Conservation (phyloP, 2,329 filamentous ascomycete species). For the Mycosphaerella arachidis region DNA sequence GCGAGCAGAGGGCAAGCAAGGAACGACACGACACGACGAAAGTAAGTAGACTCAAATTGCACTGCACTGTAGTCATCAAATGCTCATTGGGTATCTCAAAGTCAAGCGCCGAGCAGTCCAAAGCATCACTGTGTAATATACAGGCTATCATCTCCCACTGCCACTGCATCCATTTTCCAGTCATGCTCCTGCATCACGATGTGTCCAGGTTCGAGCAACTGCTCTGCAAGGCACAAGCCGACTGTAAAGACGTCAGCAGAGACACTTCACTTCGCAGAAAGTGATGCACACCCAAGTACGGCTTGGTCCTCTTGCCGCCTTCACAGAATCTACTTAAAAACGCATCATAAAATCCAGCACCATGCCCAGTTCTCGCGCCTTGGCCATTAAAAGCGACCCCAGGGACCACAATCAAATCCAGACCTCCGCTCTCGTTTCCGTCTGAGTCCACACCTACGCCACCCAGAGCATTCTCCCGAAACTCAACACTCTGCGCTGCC, state of each 20-base stretch:
- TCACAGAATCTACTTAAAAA: conserved; percentile 71
- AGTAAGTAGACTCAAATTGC: conserved; percentile 17
- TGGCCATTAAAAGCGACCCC: conserved; percentile 83
- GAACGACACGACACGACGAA: neutral
- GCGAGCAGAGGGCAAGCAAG: neutral
- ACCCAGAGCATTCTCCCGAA: conserved; percentile 69
- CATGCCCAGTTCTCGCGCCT: conserved; percentile 79
- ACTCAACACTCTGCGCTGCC: conserved; percentile 57
- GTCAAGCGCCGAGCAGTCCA: conserved; percentile 8
- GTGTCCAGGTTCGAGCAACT: conserved; percentile 64
- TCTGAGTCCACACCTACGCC: conserved; percentile 45
- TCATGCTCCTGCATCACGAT: conserved; percentile 75
- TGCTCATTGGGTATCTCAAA: conserved; percentile 64
- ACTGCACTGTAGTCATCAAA: conserved; percentile 28
- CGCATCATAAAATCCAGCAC: conserved; percentile 94
- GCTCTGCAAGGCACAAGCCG: conserved; percentile 80
- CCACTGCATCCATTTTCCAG: conserved; percentile 66
- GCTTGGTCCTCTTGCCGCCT: conserved; percentile 42
- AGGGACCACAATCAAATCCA: conserved; percentile 87
- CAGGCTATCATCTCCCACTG: conserved; percentile 30
- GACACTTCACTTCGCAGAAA: too few relatives aligned
- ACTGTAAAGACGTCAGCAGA: conserved; percentile 42
- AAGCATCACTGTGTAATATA: neutral
- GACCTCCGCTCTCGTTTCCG: conserved; percentile 37
- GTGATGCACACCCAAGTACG: conserved; percentile 52